phyloP scores from a whole-genome alignment of 202 grass and related monocot species.

The Dendrocalamus latiflorus region DNA sequence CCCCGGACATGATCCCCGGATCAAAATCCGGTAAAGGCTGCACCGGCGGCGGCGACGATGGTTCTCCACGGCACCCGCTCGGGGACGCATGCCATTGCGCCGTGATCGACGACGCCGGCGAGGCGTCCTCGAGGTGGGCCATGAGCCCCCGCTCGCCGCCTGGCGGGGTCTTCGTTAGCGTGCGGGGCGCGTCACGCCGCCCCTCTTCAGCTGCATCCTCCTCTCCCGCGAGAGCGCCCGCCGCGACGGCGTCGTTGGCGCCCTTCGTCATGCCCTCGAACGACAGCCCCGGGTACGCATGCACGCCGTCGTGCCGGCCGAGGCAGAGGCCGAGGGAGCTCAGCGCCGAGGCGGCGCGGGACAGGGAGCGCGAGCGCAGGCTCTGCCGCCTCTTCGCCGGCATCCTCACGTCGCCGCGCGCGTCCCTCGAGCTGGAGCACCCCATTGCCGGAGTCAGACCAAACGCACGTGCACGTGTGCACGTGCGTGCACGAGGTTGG shows the following conservation, averaged over 20 bases:
- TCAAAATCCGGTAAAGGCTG: slow-evolving; percentile 23
- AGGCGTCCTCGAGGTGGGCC: slow-evolving; percentile 34
- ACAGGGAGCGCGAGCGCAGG: slow-evolving; percentile 2
- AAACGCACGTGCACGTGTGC: neutral
- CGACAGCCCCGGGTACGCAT: neutral
- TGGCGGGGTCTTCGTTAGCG: slow-evolving; percentile 11
- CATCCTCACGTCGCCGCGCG: neutral
- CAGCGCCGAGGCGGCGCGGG: slow-evolving; percentile 27
- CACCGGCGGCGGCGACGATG: neutral
- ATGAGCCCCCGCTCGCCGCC: slow-evolving; percentile 30
- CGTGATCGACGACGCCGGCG: neutral
- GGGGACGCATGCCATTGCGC: neutral
- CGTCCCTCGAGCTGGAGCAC: slow-evolving; percentile 64
- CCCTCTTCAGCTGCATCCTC: neutral
- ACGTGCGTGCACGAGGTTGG: neutral
- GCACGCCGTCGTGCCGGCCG: neutral
- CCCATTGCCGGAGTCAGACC: slow-evolving; percentile 43
- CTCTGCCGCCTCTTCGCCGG: neutral
- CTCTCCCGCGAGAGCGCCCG: neutral
- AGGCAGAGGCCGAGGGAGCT: slow-evolving; percentile 36
- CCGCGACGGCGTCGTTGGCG: neutral
- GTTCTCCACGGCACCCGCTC: slow-evolving; percentile 9
- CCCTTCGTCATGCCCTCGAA: slow-evolving; percentile 27
- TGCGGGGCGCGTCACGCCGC: neutral
- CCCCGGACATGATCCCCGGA: slow-evolving; percentile 28